Evolutionary conservation across 2,329 filamentous ascomycete genomes (phyloP), one percentile per base, ranked within the genome.

Genomic region (Monosporascus sp.): DNA sequence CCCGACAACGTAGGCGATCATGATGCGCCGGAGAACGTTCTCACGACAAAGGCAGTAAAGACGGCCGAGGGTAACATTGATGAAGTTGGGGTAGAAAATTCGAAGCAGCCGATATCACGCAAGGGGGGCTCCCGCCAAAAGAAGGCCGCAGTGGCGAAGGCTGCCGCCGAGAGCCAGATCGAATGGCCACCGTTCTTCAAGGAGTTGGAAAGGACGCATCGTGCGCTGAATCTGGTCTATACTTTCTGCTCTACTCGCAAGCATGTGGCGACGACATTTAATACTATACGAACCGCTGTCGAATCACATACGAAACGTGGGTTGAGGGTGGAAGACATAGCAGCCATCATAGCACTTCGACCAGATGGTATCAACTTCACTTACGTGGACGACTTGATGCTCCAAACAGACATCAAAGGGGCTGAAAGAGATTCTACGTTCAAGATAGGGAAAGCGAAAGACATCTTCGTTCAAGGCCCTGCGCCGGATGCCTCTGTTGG

Each of bases 171-270:
- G 8, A 73, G 73, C 51, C 55, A 65, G 24, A 70, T 75, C 27
- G 72, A 74, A 48, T 97, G 93, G 91, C 91, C 92, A 1, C 78
- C 82, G 1, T 76, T 80, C 46, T 89, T 97, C 68, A 86, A 83
- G 52, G 75, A 77, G 42, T 78, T 97, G 8, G 84, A 87, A 25
- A 85, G 86, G 67, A 88, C 86, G 0, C 89, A 97, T 67, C 82
- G 85, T 55, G 93, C 94, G 1, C 73, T 99, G 54, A 99, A 96
- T 62, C 74, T 97, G 2, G 90, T 97, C 1, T 96, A 90, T 63
- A 97, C 94, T 0, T 97, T 99, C 66, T 96, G 90, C 73, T 94
- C 86, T 66, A 93, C 93, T 1, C 85, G 94, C 46, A 97, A 96
- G 67, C 89, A 97, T 63, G 79, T 97, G 27, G 85, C 89, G 1